Percentiles rank a stretch among this genome's conserved stretches.
These are phyloP conservation scores for Russula virescens DNA, from an alignment of 768 basidiomycete species.

Conservation along the genomic window DNA sequence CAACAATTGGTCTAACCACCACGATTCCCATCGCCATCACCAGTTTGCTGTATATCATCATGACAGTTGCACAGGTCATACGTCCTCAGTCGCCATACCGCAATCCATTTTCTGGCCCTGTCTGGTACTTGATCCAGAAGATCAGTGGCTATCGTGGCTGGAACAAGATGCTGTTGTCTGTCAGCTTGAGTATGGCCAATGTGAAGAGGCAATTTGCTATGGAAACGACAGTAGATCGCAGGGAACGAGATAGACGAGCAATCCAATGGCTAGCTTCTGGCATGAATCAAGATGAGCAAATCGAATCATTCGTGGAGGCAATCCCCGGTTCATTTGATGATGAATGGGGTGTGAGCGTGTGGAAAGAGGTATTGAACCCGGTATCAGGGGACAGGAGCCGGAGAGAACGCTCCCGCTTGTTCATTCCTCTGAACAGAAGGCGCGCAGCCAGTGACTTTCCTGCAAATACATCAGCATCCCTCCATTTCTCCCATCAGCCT, in stretches of 20 bases:
- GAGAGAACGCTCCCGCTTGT: too few species aligned
- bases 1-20: too few species aligned
- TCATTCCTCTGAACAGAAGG: too few species aligned
- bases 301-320: neutral
- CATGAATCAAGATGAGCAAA: neutral
- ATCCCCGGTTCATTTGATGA: constrained; percentile 7
- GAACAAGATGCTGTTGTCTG: neutral
- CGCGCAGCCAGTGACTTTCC: too few species aligned
- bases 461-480: too few species aligned
- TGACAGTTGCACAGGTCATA: neutral
- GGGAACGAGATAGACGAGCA: neutral
- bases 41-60: neutral
- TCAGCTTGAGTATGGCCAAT: constrained; percentile 1
- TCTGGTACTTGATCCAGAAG: neutral
- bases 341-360: neutral
- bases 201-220: constrained; percentile 7
- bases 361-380: too few species aligned
- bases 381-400: too few species aligned
- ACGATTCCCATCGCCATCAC: neutral
- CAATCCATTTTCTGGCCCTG: neutral
- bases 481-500: too few species aligned
- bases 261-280: neutral
- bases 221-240: neutral
- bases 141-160: neutral
- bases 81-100: neutral